Evolutionary conservation across 352 stramenopile species (phyloP), one percentile per base, ranked within the genome.

Genomic region (Phytophthora kernoviae): DNA sequence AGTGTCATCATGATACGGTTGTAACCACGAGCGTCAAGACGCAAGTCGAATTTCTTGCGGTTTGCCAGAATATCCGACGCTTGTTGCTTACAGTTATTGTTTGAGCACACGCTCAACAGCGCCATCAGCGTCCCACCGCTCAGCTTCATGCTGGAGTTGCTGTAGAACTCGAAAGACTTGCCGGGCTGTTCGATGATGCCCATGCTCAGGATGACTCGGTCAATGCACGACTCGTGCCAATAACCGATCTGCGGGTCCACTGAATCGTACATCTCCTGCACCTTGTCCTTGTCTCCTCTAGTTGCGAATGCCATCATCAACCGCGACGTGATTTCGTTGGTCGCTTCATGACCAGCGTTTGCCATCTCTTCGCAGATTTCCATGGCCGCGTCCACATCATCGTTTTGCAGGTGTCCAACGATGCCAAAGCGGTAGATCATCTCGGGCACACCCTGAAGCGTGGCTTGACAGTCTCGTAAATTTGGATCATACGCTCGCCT

Each of bases 101-200:
- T 75, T 32, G 70, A 71, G 60, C 80, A 93, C 17, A 91, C 78
- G 40, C 81, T 85, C 24, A 93, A 60, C 45, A 93, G 57, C 41
- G 81, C 73, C 33, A 88, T 88, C 22, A 93, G 67, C 48, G 84
- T 93, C 22, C 77, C 75, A 20, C 79, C 75, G 56, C 75, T 87
- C 36, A 93, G 70, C 54, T 88, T 89, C 77, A 91, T 91, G 58
- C 75, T 88, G 37, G 84, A 93, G 58, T 89, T 85, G 40, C 77
- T 76, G 68, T 93, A 93, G 46, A 93, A 91, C 36, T 90, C 80
- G 49, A 93, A 93, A 8, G 84, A 58, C 48, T 81, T 74, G 9
- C 77, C 58, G 21, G 84, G 81, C 54, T 88, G 62, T n/a, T 73
- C 54, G n/a, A 75, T 73, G 14, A 87, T 75, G 4, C 84, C 84